phyloP scores from a whole-genome alignment of 2,329 filamentous ascomycete genomes.

The Leptodontidium sp. region DNA sequence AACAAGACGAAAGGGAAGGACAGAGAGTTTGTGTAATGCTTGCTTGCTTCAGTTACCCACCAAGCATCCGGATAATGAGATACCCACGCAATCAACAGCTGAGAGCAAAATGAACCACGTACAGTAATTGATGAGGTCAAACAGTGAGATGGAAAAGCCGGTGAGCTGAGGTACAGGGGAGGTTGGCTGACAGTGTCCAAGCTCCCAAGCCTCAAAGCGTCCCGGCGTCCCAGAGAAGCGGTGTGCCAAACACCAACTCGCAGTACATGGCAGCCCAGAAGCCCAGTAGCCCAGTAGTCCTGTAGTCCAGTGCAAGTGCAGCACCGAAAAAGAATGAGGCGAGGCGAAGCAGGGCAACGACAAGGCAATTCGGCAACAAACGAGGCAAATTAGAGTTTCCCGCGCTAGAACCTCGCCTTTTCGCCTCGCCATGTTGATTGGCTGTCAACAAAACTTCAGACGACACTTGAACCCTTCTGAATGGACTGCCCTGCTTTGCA shows the following conservation, averaged over 20 bases:
- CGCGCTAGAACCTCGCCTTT: neutral
- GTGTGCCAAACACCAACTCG: neutral
- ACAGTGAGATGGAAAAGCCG: neutral
- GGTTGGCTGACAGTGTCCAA: neutral
- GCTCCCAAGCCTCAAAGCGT: neutral
- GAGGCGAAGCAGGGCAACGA: neutral
- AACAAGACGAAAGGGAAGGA: neutral
- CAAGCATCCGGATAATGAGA: neutral
- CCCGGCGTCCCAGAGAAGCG: neutral
- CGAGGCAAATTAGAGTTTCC: conserved; percentile 11
- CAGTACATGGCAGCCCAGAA: no score
- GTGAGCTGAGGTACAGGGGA: neutral
- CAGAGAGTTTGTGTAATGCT: no score
- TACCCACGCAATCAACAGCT: neutral
- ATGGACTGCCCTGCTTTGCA: neutral
- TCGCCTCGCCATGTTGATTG: conserved; percentile 6
- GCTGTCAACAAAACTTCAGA: conserved; percentile 1
- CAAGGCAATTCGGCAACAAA: no score
- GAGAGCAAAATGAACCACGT: no score
- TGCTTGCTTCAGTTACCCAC: no score
- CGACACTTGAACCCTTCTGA: neutral
- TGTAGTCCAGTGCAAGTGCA: no score
- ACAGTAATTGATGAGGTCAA: no score
- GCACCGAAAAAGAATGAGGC: neutral
- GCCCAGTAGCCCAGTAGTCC: no score